Evolutionary conservation across 768 basidiomycete species (phyloP), one percentile per base, ranked within the genome.

Genomic region (Coprinopsis marcescibilis): DNA sequence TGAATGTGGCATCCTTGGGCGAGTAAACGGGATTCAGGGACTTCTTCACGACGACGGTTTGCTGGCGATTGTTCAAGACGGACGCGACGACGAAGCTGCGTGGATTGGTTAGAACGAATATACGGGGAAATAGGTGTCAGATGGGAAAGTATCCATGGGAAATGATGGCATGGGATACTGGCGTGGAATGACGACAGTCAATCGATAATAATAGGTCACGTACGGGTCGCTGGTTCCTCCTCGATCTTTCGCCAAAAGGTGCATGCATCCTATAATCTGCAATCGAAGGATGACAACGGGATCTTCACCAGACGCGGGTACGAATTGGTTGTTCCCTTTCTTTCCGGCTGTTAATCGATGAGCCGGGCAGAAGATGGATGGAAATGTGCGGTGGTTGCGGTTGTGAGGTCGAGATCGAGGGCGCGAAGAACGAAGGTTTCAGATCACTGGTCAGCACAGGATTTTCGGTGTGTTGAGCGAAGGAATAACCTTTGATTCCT

Each of bases 1-100:
- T 89, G 60, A 93, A 97, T 0, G 90, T 93, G 10, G 89, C 83
- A 55, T 86, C 80, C 50, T 81, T 81, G 10, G 81, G 51, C 0
- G 69, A 53, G 52, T 77, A 95, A 1, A 66, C 60, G 0, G 92
- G 93, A 53, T 83, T 84, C 17, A 82, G 55, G 1, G 74, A 85
- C 40, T 80, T 77, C 60, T 88, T 93, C 21, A 77, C 65, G 15
- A 88, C 85, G 0, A 90, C 80, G 0, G 93, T 96, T 23, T 83
- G 77, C 26, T 80, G 70, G 8, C 81, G 71, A 2, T 69, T 73
- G 46, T 71, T 76, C 25, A 80, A 69, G 35, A 84, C 60, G 2
- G 77, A 83, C 21, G 80, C 81, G 53, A 73, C 82, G 57, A 85
- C 86, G 64, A 81, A 89, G 14, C 82, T 93, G 54, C 15, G 35